Evolutionary conservation across 768 basidiomycete genomes (phyloP).

Genomic region (Pleurotus salmoneostramineus): DNA sequence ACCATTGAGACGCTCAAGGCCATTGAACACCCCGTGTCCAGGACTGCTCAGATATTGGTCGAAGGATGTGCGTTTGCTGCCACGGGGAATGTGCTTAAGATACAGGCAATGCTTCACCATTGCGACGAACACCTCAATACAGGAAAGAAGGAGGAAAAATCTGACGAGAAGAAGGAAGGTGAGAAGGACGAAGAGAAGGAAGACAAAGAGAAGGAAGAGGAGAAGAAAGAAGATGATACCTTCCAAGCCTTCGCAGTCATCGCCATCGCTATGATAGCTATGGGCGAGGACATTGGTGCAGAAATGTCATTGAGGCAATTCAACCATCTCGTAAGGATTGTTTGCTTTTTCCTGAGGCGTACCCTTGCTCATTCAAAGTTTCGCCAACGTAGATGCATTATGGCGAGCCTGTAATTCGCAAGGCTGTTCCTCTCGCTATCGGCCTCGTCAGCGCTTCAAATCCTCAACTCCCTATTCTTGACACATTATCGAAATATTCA

Average conservation of each 20-base stretch:
- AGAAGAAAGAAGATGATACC: conserved; percentile 54
- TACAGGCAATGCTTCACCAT: conserved; percentile 89
- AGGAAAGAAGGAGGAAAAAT: conserved; percentile 54
- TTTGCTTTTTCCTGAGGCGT: background rate
- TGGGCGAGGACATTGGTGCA: conserved; percentile 97
- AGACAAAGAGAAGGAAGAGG: conserved; percentile 39
- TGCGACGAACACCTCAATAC: conserved; percentile 87
- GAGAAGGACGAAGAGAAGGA: conserved; percentile 47
- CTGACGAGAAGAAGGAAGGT: conserved; percentile 47
- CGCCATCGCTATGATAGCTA: conserved; percentile 90
- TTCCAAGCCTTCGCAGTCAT: conserved; percentile 93
- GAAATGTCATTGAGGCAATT: conserved; percentile 98
- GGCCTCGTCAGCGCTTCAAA: conserved; percentile 95
- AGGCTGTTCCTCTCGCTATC: conserved; percentile 90
- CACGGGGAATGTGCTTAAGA: conserved; percentile 90
- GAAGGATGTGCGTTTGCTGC: conserved; percentile 94
- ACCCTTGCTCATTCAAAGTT: conserved; percentile 11
- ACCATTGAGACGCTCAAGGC: conserved; percentile 92
- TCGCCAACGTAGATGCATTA: conserved; percentile 84
- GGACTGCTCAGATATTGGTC: conserved; percentile 87
- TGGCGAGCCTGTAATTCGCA: conserved; percentile 89
- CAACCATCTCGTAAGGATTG: conserved; percentile 80
- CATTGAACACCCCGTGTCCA: conserved; percentile 89
- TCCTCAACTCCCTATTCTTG: conserved; percentile 90
- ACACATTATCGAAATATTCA: conserved; percentile 97